Percentiles rank a stretch among this genome's conserved stretches.
phyloP scores from a whole-genome alignment of 192 early-diverging fungal genomes.

The Phycomyces blakesleeanus region DNA sequence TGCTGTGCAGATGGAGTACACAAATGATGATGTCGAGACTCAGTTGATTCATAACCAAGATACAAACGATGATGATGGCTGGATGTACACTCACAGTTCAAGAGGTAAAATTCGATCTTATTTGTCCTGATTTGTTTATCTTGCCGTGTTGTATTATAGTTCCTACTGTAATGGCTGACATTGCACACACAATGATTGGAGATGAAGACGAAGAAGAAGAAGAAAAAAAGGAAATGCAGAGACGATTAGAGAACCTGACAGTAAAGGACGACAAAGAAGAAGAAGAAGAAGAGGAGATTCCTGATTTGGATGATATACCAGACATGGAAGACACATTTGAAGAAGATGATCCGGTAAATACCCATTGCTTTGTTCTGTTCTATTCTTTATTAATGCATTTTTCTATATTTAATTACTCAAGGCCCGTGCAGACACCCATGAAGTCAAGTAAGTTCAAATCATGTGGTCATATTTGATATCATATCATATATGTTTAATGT shows the following conservation, averaged over 20 bases:
- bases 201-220: slow-evolving; percentile 34
- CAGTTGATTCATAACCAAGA: slow-evolving; percentile 56
- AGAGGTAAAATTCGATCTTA: slow-evolving; percentile 40
- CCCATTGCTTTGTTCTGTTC: no score
- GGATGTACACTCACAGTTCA: slow-evolving; percentile 83
- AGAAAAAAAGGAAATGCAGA: no score
- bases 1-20: slow-evolving; percentile 79
- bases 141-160: slow-evolving; percentile 17
- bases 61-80: slow-evolving; percentile 66
- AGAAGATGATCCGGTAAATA: slow-evolving; percentile 58
- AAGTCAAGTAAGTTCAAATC: neutral
- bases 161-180: slow-evolving; percentile 46
- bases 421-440: neutral
- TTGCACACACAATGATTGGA: slow-evolving; percentile 61
- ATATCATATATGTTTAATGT: no score
- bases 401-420: no score
- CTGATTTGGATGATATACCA: slow-evolving; percentile 64
- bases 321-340: slow-evolving; percentile 92
- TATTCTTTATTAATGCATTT: no score
- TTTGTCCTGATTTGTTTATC: neutral
- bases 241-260: slow-evolving; percentile 10
- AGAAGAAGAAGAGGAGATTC: slow-evolving; percentile 46
- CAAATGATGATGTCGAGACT: slow-evolving; percentile 55
- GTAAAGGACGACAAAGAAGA: no score
- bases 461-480: neutral